These are phyloP conservation scores for Pyrus hybrid DNA, from an alignment of 331 rosid species.

Conservation along the genomic window DNA sequence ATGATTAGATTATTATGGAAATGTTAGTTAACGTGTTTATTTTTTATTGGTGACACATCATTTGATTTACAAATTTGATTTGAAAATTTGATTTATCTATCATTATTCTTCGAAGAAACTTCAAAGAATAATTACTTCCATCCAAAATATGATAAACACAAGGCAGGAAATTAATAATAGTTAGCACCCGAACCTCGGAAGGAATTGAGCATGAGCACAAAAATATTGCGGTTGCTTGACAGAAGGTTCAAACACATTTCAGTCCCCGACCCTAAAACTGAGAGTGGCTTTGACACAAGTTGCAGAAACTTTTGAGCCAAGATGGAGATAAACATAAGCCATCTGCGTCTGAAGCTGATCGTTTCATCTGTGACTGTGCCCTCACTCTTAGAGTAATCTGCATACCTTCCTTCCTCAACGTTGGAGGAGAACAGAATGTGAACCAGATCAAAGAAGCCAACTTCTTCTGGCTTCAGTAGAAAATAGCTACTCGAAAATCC, in stretches of 20 bases:
- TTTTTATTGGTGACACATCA: too few relatives aligned
- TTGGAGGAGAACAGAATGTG: constrained; percentile 15
- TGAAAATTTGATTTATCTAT: too few relatives aligned
- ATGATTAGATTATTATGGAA: too few relatives aligned
- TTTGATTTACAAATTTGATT: too few relatives aligned
- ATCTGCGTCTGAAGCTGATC: constrained; percentile 28
- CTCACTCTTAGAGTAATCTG: constrained; percentile 13
- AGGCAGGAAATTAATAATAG: neutral
- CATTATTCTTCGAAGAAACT: too few relatives aligned
- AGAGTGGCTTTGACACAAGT: constrained; percentile 27
- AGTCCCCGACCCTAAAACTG: constrained; percentile 20
- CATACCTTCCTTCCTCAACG: constrained; percentile 20
- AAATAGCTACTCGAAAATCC: constrained; percentile 10
- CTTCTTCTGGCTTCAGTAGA: constrained; percentile 23
- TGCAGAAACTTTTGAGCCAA: constrained; percentile 39
- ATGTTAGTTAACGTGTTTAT: too few relatives aligned
- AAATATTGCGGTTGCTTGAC: constrained; percentile 21
- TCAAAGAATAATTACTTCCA: neutral
- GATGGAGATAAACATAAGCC: constrained; percentile 48
- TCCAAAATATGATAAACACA: neutral
- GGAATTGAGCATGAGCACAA: constrained; percentile 21
- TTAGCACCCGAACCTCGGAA: constrained; percentile 28
- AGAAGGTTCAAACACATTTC: constrained; percentile 36
- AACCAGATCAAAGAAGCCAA: constrained; percentile 9
- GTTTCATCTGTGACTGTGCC: neutral